A percentile compares a stretch with the other conserved stretches of the same genome.
These are phyloP conservation scores for Phytopythium litorale DNA, from an alignment of 352 stramenopile species.

Conservation along the genomic window DNA sequence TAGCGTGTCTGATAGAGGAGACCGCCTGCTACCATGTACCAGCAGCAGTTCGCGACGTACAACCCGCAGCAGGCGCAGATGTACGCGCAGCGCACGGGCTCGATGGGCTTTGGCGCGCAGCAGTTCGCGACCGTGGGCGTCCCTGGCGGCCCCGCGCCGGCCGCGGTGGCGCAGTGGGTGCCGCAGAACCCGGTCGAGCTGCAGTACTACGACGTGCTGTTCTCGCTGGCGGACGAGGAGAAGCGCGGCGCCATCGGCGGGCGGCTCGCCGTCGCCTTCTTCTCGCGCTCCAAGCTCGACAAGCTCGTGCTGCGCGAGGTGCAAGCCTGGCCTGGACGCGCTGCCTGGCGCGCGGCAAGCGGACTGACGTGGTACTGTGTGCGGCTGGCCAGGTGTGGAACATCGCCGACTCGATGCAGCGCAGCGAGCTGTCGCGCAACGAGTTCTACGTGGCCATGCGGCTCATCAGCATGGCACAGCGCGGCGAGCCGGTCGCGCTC, in stretches of 20 bases:
- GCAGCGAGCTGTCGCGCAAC: slow-evolving; percentile 68
- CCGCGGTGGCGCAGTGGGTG: slow-evolving; percentile 35
- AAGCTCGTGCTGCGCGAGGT: slow-evolving; percentile 77
- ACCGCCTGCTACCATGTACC: slow-evolving; percentile 21
- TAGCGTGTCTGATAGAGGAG: not conserved
- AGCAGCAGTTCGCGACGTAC: slow-evolving; percentile 60
- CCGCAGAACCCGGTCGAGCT: slow-evolving; percentile 60
- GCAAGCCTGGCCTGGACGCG: not conserved
- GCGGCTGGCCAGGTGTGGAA: slow-evolving; percentile 58
- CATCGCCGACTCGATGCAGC: slow-evolving; percentile 64
- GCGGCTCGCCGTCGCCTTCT: slow-evolving; percentile 90
- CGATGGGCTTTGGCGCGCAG: slow-evolving; percentile 17
- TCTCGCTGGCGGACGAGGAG: slow-evolving; percentile 86
- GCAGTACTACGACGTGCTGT: slow-evolving; percentile 91
- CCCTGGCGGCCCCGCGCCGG: slow-evolving; percentile 1
- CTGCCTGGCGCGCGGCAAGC: no score
- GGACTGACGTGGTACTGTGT: not conserved
- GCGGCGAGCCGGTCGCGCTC: slow-evolving; percentile 56
- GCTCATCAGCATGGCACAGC: slow-evolving; percentile 81
- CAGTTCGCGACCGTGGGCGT: slow-evolving; percentile 34
- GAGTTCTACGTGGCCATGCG: slow-evolving; percentile 88
- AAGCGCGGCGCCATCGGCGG: slow-evolving; percentile 82
- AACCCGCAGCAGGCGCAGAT: slow-evolving; percentile 23
- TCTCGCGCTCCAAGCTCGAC: slow-evolving; percentile 89
- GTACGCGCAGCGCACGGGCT: slow-evolving; percentile 29